Evolutionary conservation across 2,329 filamentous ascomycete genomes (phyloP).

Genomic region (Fusarium caatingaense): DNA sequence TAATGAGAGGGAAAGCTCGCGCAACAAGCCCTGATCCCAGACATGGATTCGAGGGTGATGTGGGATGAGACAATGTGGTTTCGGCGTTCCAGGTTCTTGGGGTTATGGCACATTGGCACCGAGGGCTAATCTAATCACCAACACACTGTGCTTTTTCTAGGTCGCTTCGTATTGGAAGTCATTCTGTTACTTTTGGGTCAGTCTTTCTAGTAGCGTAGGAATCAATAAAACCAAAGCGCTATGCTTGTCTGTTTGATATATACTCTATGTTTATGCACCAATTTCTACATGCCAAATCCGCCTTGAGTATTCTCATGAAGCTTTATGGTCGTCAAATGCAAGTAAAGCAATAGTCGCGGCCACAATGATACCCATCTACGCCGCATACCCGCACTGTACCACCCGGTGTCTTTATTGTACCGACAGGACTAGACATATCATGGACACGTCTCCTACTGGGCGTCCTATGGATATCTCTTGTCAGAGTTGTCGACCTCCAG

Average conservation of each 20-base stretch:
- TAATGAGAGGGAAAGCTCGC: slow-evolving; percentile 10
- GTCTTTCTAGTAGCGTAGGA: slow-evolving; percentile 44
- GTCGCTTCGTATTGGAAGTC: slow-evolving; percentile 30
- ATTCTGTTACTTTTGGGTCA: slow-evolving; percentile 35
- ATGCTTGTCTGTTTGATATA: slow-evolving; percentile 19
- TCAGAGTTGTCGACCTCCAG: slow-evolving; percentile 47
- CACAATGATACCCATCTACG: slow-evolving; percentile 65
- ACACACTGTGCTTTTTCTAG: slow-evolving; percentile 30
- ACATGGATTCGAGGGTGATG: slow-evolving; percentile 20
- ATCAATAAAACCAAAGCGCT: slow-evolving; percentile 39
- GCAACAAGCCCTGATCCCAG: slow-evolving; percentile 3
- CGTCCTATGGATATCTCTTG: slow-evolving; percentile 46
- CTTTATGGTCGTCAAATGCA: slow-evolving; percentile 54
- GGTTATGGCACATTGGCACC: slow-evolving; percentile 36
- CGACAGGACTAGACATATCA: slow-evolving; percentile 39
- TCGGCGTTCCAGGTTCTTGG: slow-evolving; percentile 43
- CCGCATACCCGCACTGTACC: slow-evolving; percentile 65
- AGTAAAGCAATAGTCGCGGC: slow-evolving; percentile 69
- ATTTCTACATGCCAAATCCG: background rate
- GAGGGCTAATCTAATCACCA: slow-evolving; percentile 41
- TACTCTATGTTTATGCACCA: background rate
- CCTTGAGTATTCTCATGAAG: background rate
- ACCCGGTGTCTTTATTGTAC: slow-evolving; percentile 58
- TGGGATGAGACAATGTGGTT: slow-evolving; percentile 41
- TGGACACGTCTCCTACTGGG: slow-evolving; percentile 41